phyloP scores from a whole-genome alignment of 805 yeast species.

The Zygoascus ofunaensis region DNA sequence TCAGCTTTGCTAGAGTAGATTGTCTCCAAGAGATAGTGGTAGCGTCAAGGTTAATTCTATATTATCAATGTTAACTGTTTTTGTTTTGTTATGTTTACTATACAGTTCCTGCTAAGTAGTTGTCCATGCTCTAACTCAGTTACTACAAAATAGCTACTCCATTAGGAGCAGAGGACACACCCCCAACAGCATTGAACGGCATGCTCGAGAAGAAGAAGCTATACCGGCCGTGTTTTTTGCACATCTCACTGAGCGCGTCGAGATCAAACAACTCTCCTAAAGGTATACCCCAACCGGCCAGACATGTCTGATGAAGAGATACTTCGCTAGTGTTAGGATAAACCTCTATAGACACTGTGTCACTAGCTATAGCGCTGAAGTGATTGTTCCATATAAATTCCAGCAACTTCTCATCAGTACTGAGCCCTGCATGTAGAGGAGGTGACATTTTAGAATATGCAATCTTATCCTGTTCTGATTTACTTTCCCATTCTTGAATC shows the following conservation, averaged over 20 bases:
- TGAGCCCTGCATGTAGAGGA: constrained; percentile 21
- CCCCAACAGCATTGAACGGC: constrained; percentile 30
- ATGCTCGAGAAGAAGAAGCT: constrained; percentile 28
- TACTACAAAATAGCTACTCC: constrained; percentile 37
- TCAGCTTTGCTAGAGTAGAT: no score
- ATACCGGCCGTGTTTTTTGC: constrained; percentile 22
- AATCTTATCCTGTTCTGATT: constrained; percentile 10
- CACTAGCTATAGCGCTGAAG: constrained; percentile 26
- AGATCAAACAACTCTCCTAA: constrained; percentile 30
- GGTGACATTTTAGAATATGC: constrained; percentile 5
- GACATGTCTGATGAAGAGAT: constrained; percentile 12
- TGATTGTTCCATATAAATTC: constrained; percentile 24
- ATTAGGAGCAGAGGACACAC: constrained; percentile 33
- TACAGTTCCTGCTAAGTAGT: no score
- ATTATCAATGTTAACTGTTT: no score
- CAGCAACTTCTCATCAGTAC: constrained; percentile 22
- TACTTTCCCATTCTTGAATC: constrained; percentile 21
- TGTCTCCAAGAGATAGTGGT: no score
- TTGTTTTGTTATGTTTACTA: no score
- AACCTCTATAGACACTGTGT: constrained; percentile 23
- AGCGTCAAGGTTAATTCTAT: no score
- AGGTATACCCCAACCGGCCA: constrained; percentile 31
- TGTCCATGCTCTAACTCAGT: no score
- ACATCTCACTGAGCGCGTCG: constrained; percentile 23
- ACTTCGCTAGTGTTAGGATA: constrained; percentile 15